Evolutionary conservation across 1,284 basidiomycete species (phyloP).

Genomic region (Cyathus pygmaeus): DNA sequence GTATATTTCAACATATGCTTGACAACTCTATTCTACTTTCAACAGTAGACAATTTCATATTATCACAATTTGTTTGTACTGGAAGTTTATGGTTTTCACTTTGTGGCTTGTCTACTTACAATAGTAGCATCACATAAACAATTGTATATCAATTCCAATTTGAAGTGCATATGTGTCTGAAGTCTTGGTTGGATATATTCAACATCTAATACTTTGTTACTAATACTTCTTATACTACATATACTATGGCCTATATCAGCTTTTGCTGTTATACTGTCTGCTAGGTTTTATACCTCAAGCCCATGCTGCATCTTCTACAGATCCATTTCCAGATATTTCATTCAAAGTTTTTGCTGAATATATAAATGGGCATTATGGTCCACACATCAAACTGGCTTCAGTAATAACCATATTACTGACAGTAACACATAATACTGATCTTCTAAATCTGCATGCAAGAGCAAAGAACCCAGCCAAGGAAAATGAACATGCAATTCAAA

Average conservation of each 20-base stretch:
- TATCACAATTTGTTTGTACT: background rate
- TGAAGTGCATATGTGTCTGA: background rate
- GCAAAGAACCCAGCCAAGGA: background rate
- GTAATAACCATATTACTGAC: conserved; percentile 12
- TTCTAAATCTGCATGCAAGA: conserved; percentile 2
- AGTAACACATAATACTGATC: conserved; percentile 11
- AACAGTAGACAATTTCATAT: background rate
- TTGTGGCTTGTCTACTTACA: background rate
- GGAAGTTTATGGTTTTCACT: background rate
- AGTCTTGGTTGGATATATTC: background rate
- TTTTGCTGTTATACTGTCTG: background rate
- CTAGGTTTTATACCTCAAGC: background rate
- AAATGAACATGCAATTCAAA: background rate
- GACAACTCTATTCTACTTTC: too few species aligned
- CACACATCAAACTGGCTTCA: conserved; percentile 8
- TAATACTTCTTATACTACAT: background rate
- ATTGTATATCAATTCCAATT: background rate
- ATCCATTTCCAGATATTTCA: conserved; percentile 10
- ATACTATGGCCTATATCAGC: background rate
- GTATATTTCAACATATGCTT: too few species aligned
- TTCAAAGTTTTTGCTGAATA: conserved; percentile 11
- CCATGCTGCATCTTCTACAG: background rate
- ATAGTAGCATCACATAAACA: background rate
- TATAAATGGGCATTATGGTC: conserved; percentile 9
- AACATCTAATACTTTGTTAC: background rate